Base-by-base conservation (phyloP, 2,329 filamentous ascomycete species). In the Pseudogymnoascus sp. region DNA sequence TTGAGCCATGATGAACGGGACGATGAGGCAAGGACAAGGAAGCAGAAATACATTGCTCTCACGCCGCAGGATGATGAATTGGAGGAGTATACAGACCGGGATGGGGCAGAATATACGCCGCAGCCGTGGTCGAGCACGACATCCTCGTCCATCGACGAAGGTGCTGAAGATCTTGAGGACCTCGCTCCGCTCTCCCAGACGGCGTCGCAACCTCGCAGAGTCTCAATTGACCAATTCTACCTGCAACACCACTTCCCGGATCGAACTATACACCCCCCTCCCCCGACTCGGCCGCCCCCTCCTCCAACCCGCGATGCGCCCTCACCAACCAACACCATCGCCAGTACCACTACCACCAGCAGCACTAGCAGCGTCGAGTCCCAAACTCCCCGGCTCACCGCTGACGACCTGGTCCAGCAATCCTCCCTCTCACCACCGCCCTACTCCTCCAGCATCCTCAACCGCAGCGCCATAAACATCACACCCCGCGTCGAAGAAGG, bases 401-500 rank as follows among this genome's bases (percentile, higher is more conserved):
- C 48, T 14, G 48, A 54, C 48, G 23, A 54, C 48, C 48, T 54
- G 6, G 23, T 54, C 48, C 14, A 28, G 48, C 48, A 54, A 3
- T 31, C 48, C 14, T 31, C 48, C 14, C 48, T 54, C 23, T 28
- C 48, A 8, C 48, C 48, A 31, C 48, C 48, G 23, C 48, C 48
- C 3, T 54, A 31, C 23, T 28, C 48, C 14, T 54, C 48, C 48
- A 54, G 23, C 48, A 31, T 54, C 48, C 14, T 28, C 23, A 54
- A 54, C 14, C 48, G 48, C 48, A 54, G 48, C 48, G 14, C 48
- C 14, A n/a, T 31, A 54, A 71, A 68, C 54, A 71, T 77, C 41
- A 70, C 73, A 61, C 75, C 75, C 1, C 66, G 74, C 54, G 72
- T 74, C 51, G 73, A 75, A 61, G 74, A 78, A 67, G 75, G 76